phyloP scores from a whole-genome alignment of 345 rosid species.

The Heritiera fomes region DNA sequence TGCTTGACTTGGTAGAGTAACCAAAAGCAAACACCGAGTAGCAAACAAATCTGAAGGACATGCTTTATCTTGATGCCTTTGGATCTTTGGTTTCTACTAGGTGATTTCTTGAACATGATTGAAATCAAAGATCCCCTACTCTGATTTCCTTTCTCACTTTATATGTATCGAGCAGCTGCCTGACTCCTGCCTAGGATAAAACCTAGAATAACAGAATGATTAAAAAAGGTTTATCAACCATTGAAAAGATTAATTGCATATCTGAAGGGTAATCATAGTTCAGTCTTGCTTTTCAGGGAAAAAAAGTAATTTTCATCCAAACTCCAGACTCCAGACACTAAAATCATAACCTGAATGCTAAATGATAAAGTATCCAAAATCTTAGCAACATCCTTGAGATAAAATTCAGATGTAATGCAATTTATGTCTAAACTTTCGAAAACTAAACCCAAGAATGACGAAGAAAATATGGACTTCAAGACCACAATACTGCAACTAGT shows the following conservation, averaged over 20 bases:
- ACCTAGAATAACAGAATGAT: neutral
- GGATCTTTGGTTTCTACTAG: constrained; percentile 68
- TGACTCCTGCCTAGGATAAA: neutral
- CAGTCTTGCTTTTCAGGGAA: neutral
- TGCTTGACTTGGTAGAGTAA: constrained; percentile 86
- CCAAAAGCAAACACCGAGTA: constrained; percentile 86
- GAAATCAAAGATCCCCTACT: constrained; percentile 22
- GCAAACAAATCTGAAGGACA: constrained; percentile 72
- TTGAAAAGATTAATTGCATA: neutral
- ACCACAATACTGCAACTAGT: neutral
- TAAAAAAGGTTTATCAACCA: neutral
- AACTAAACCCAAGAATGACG: neutral
- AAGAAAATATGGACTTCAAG: neutral
- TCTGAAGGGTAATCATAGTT: neutral
- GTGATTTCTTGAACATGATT: constrained; percentile 61
- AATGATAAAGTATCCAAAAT: neutral
- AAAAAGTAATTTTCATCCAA: neutral
- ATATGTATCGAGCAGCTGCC: neutral
- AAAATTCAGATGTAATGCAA: neutral
- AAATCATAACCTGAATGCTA: neutral
- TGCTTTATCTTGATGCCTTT: constrained; percentile 65
- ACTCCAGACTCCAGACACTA: neutral
- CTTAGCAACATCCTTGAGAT: neutral
- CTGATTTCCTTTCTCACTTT: neutral
- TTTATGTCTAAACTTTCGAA: neutral